A percentile compares a stretch with the other conserved stretches of the same genome.
These are phyloP conservation scores for Metarhizium album DNA, from an alignment of 2,329 filamentous ascomycete species.

Conservation along the genomic window DNA sequence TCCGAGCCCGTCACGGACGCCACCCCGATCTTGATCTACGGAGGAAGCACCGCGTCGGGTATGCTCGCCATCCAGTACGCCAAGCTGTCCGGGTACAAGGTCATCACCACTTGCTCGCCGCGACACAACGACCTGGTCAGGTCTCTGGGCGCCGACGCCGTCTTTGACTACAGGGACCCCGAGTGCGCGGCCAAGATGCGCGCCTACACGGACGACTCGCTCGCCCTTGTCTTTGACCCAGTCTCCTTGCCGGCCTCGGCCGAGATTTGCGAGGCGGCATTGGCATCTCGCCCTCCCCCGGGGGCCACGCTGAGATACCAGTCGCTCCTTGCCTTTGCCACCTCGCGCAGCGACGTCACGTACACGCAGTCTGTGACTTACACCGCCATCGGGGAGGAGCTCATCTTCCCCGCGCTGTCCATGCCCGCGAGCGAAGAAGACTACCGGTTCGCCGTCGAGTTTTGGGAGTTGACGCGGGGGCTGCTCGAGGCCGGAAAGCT, in stretches of 20 bases:
- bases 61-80: slow-evolving; percentile 38
- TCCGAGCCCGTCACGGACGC: slow-evolving; percentile 2
- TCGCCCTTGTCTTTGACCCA: slow-evolving; percentile 9
- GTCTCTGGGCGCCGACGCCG: slow-evolving; percentile 28
- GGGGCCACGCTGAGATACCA: too few relatives aligned
- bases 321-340: too few relatives aligned
- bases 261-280: too few relatives aligned
- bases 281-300: too few relatives aligned
- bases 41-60: slow-evolving; percentile 43
- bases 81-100: slow-evolving; percentile 27
- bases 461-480: not conserved
- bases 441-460: too few relatives aligned
- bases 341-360: too few relatives aligned
- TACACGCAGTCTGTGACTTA: too few relatives aligned
- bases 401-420: fast-evolving
- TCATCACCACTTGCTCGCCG: slow-evolving; percentile 29
- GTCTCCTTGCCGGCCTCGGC: too few relatives aligned
- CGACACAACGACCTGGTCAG: slow-evolving; percentile 25
- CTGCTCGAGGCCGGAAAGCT: slow-evolving; percentile 27
- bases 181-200: slow-evolving; percentile 14
- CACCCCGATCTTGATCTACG: slow-evolving; percentile 32
- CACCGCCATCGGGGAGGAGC: too few relatives aligned
- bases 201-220: slow-evolving; percentile 11
- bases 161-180: slow-evolving; percentile 27
- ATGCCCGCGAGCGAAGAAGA: too few relatives aligned